Base-by-base conservation (phyloP, 345 rosid genomes). In the Ailanthus altissimus region DNA sequence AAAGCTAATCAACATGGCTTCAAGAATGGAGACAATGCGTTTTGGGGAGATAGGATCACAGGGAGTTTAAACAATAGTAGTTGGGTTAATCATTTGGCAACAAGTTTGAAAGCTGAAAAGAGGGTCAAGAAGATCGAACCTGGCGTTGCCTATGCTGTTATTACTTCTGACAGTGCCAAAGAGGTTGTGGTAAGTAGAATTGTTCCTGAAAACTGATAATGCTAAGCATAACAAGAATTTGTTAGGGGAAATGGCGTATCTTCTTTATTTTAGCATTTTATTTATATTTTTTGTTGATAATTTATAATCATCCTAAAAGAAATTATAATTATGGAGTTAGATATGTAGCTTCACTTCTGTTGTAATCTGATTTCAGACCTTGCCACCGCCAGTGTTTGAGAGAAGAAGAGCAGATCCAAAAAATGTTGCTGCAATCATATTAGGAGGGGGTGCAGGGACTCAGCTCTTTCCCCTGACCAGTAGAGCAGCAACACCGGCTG, bases 401-500 rank as follows among this genome's bases (percentile, higher is more conserved):
- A 87, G 92, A 79, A 76, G 61, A 70, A 87, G 78, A 81, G 92
- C 84, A 36, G 97, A 95, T 79, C 98, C 98, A 0, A 90, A 95
- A 78, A 93, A 92, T 76, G 93, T 95, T 23, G 99, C 94, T 75
- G 87, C 98, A 0, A 83, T 95, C 84, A 90, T 95, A 86, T 77
- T 95, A 61, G 99, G 99, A 76, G 99, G 99, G 77, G 99, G 99
- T 72, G 83, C 92, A 32, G 99, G 99, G 79, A 89, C 90, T 84
- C 88, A 90, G 36, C 95, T 95, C 75, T 92, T 92, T 81, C 99
- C 99, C 57, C 98, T 95, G 38, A 95, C 99, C 70, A 85, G 75
- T 84, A 89, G 96, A 81, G 87, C 98, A 23, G 99, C 99, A 43
- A 90, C 92, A 60, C 99, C 99, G 12, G 99, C 99, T 77, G 99